A percentile compares a stretch with the other conserved stretches of the same genome.
Evolutionary conservation across 2,329 filamentous ascomycete species (phyloP).

Genomic region (Fusarium redolens): DNA sequence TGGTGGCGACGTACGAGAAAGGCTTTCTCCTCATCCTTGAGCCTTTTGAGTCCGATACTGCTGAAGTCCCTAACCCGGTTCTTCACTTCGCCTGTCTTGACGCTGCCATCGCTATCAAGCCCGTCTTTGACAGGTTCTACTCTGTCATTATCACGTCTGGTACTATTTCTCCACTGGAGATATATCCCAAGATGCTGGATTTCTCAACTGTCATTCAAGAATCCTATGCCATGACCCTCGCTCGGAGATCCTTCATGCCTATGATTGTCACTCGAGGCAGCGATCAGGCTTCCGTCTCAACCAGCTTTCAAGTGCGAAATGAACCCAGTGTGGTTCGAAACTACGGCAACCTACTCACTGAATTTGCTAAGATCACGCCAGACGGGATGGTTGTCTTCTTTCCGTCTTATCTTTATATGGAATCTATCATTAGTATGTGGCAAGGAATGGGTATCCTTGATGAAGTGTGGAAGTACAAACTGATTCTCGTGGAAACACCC

Average conservation of each 20-base stretch:
- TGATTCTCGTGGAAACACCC: slow-evolving; percentile 97
- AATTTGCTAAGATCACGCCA: slow-evolving; percentile 95
- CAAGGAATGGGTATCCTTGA: slow-evolving; percentile 98
- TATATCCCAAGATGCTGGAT: slow-evolving; percentile 99
- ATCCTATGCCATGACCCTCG: slow-evolving; percentile 97
- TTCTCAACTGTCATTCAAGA: slow-evolving; percentile 94
- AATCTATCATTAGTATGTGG: slow-evolving; percentile 99
- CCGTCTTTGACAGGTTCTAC: slow-evolving; percentile 96
- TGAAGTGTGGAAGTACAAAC: slow-evolving; percentile 98
- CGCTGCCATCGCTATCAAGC: slow-evolving; percentile 96
- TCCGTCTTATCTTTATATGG: slow-evolving; percentile 98
- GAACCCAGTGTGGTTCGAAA: slow-evolving; percentile 97
- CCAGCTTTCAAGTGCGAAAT: slow-evolving; percentile 93
- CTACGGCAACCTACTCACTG: slow-evolving; percentile 91
- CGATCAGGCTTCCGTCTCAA: slow-evolving; percentile 93
- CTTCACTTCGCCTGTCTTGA: slow-evolving; percentile 97
- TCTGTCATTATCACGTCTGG: slow-evolving; percentile 99
- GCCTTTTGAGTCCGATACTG: slow-evolving; percentile 94
- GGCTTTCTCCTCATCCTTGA: slow-evolving; percentile 97
- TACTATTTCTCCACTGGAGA: slow-evolving; percentile 95
- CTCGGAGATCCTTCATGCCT: slow-evolving; percentile 92
- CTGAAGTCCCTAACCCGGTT: slow-evolving; percentile 95
- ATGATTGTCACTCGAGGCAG: slow-evolving; percentile 97
- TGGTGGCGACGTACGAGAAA: slow-evolving; percentile 96
- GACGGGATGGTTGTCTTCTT: slow-evolving; percentile 99